These are phyloP conservation scores for Cruciata laevipes DNA, from an alignment of 257 asterid species.

Conservation along the genomic window DNA sequence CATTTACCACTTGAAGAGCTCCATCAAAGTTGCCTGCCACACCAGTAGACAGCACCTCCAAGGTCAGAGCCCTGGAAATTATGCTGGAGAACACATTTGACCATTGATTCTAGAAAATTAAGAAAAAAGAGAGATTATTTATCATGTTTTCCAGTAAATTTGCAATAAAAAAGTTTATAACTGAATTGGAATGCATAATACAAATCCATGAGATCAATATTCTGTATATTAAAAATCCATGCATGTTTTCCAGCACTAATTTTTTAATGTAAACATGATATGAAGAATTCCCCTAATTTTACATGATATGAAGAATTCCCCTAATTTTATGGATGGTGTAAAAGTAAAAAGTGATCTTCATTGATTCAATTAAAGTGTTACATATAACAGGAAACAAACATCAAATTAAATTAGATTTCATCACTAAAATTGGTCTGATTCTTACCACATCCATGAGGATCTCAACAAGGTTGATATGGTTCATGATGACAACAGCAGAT, in stretches of 20 bases:
- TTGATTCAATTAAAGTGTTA: background rate
- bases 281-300: too few relatives aligned
- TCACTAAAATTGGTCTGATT: too few relatives aligned
- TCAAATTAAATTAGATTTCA: background rate
- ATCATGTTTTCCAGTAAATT: background rate
- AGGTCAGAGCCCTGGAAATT: conserved; percentile 67
- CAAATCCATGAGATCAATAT: too few relatives aligned
- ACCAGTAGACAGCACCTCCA: conserved; percentile 86
- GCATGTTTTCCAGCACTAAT: background rate
- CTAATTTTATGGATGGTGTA: background rate
- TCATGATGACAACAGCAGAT: conserved; percentile 87
- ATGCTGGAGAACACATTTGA: conserved; percentile 71
- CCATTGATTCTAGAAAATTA: conserved; percentile 68
- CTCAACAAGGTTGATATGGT: conserved; percentile 70
- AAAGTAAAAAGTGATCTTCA: background rate
- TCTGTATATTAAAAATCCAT: too few relatives aligned
- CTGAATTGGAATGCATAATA: too few relatives aligned
- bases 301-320: too few relatives aligned
- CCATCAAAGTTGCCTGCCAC: conserved; percentile 87
- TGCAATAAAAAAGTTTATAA: too few relatives aligned
- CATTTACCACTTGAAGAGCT: conserved; percentile 43
- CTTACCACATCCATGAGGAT: conserved; percentile 93
- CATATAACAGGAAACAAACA: too few relatives aligned
- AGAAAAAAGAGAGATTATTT: background rate
- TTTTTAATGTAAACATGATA: too few relatives aligned